Conservation (phyloP, 441 rosid genomes). For the Adansonia madagascariensis region DNA sequence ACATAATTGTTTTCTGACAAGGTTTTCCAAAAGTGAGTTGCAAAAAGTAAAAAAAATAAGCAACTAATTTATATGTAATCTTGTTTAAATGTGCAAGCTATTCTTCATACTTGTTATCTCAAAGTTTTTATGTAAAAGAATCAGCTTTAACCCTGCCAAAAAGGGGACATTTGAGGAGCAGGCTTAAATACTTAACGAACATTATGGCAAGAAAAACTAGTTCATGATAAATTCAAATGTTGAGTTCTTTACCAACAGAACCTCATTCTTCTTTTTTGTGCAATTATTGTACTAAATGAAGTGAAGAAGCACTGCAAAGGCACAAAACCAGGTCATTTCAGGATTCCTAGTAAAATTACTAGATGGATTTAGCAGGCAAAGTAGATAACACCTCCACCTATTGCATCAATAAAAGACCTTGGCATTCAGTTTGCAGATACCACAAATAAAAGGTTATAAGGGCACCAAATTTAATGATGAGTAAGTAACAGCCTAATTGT, state of each 20-base stretch:
- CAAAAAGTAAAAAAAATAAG: too few species aligned
- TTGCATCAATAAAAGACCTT: background rate
- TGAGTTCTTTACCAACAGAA: background rate
- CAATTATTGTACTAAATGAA: background rate
- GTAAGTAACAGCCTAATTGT: background rate
- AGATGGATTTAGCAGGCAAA: background rate
- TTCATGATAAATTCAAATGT: background rate
- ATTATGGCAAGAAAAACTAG: background rate
- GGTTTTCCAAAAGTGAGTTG: too few species aligned
- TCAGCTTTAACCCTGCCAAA: too few species aligned
- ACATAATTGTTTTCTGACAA: too few species aligned
- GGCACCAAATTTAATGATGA: background rate
- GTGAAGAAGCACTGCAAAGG: background rate
- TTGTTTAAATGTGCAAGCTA: too few species aligned
- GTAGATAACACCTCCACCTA: background rate
- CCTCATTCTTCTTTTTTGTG: background rate
- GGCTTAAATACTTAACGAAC: too few species aligned
- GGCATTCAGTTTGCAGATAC: background rate
- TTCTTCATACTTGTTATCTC: too few species aligned
- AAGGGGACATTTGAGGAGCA: too few species aligned
- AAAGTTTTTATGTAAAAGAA: too few species aligned
- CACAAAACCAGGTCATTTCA: background rate
- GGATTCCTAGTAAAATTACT: background rate
- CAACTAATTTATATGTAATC: too few species aligned
- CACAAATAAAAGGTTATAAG: background rate